Percentiles rank a stretch among this genome's conserved stretches.
Evolutionary conservation across 2,329 filamentous ascomycete species (phyloP).

Genomic region (Fusarium sp.): DNA sequence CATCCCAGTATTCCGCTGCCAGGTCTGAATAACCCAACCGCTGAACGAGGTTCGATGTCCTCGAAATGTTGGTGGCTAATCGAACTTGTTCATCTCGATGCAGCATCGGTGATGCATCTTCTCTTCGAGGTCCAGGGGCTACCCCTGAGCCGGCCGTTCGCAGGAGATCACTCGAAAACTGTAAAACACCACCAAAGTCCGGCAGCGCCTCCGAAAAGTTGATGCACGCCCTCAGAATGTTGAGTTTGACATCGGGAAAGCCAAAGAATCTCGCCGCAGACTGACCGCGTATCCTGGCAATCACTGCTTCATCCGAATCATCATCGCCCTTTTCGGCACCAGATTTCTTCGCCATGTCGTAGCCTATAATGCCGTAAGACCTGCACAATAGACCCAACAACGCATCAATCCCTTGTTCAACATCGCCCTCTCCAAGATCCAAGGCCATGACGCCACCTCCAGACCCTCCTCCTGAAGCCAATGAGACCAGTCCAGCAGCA

Average conservation of each 20-base stretch:
- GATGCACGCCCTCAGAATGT: constrained; percentile 89
- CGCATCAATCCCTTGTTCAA: constrained; percentile 74
- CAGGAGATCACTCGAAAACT: constrained; percentile 86
- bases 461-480: constrained; percentile 68
- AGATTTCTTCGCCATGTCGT: constrained; percentile 52
- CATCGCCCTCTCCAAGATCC: constrained; percentile 72
- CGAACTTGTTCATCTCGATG: constrained; percentile 85
- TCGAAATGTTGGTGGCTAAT: constrained; percentile 85
- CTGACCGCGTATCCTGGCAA: constrained; percentile 71
- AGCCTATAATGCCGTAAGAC: constrained; percentile 73
- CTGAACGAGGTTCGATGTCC: constrained; percentile 82
- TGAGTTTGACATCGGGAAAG: constrained; percentile 82
- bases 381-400: constrained; percentile 71
- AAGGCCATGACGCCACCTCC: constrained; percentile 65
- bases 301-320: constrained; percentile 64
- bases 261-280: constrained; percentile 76
- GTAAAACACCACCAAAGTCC: constrained; percentile 90
- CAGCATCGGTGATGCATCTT: constrained; percentile 78
- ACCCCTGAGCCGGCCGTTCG: constrained; percentile 84
- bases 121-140: constrained; percentile 76
- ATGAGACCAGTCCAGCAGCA: constrained; percentile 83
- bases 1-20: constrained; percentile 94
- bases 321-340: constrained; percentile 43
- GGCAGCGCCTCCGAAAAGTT: constrained; percentile 94
- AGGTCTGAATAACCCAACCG: constrained; percentile 78